phyloP scores from a whole-genome alignment of 2,329 filamentous ascomycete genomes.

The Spiromastix sp. region DNA sequence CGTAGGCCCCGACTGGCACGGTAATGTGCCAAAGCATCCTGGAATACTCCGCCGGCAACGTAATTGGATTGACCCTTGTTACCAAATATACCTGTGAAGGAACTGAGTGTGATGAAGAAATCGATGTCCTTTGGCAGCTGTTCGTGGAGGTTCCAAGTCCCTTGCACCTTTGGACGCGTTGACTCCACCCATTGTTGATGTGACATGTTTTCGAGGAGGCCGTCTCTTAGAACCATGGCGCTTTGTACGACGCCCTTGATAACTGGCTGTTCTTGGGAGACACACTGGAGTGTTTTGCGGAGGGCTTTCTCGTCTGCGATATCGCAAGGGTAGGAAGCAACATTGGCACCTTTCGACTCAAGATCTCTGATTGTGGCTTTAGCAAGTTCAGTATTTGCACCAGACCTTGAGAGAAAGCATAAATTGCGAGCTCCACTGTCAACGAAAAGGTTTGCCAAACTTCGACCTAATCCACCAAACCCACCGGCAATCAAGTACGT shows the following conservation, averaged over 20 bases:
- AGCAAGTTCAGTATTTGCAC: neutral
- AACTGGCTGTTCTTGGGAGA: too few relatives aligned
- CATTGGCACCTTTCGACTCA: neutral
- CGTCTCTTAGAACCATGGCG: neutral
- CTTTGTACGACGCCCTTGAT: neutral
- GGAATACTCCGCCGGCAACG: constrained; percentile 4
- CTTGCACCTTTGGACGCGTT: constrained; percentile 20
- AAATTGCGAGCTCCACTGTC: constrained; percentile 17
- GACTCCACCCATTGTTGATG: constrained; percentile 10
- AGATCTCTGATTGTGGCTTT: neutral
- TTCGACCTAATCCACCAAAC: constrained; percentile 16
- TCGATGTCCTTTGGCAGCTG: constrained; percentile 2
- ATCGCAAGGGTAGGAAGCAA: neutral
- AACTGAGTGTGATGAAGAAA: constrained; percentile 8
- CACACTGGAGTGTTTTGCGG: neutral
- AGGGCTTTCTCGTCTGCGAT: neutral
- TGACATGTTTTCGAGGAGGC: constrained; percentile 6
- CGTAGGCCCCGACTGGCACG: constrained; percentile 8
- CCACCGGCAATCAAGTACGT: constrained; percentile 3
- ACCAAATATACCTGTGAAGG: constrained; percentile 4
- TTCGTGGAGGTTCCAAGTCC: constrained; percentile 16
- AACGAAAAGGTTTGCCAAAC: constrained; percentile 15
- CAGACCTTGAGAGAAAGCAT: constrained; percentile 19
- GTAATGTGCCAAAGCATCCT: constrained; percentile 8
- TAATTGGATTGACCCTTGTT: constrained; percentile 4